phyloP scores from a whole-genome alignment of 305 asterid genomes.

The Caryopteris hybrid region DNA sequence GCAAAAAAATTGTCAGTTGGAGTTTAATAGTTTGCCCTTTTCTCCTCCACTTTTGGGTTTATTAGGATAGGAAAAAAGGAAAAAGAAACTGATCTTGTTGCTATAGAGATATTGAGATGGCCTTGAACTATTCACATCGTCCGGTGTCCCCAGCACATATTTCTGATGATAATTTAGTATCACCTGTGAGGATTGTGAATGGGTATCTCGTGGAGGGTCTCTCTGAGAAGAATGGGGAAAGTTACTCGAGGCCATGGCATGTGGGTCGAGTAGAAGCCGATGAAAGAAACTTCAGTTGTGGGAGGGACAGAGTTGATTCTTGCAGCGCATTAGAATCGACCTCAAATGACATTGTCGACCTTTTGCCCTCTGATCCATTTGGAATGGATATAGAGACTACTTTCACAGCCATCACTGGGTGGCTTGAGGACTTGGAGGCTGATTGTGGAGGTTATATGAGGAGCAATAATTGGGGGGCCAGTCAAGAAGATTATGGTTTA shows the following conservation, averaged over 20 bases:
- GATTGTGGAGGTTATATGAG: constrained; percentile 43
- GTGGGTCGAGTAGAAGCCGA: constrained; percentile 33
- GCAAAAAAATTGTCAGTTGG: not conserved
- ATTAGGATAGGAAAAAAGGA: not conserved
- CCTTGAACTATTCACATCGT: constrained; percentile 75
- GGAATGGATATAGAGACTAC: constrained; percentile 67
- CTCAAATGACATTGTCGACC: constrained; percentile 50
- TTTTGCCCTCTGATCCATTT: constrained; percentile 84
- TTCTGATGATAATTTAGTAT: constrained; percentile 55
- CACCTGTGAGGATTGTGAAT: constrained; percentile 56
- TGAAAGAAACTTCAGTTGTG: constrained; percentile 26
- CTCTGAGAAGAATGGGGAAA: constrained; percentile 50
- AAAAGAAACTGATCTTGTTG: constrained; percentile 16
- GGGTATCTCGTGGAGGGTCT: constrained; percentile 62
- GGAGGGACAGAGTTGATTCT: constrained; percentile 37
- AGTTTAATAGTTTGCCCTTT: not conserved
- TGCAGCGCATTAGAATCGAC: constrained; percentile 39
- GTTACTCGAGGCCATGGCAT: constrained; percentile 34
- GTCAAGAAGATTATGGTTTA: constrained; percentile 41
- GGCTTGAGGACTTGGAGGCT: constrained; percentile 68
- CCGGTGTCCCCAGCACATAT: constrained; percentile 47
- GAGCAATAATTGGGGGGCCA: constrained; percentile 19
- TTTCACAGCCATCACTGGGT: constrained; percentile 65
- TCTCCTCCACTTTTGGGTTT: not conserved
- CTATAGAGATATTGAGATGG: constrained; percentile 59